Evolutionary conservation across 1,284 basidiomycete genomes (phyloP).

Genomic region (Serendipita sp.): DNA sequence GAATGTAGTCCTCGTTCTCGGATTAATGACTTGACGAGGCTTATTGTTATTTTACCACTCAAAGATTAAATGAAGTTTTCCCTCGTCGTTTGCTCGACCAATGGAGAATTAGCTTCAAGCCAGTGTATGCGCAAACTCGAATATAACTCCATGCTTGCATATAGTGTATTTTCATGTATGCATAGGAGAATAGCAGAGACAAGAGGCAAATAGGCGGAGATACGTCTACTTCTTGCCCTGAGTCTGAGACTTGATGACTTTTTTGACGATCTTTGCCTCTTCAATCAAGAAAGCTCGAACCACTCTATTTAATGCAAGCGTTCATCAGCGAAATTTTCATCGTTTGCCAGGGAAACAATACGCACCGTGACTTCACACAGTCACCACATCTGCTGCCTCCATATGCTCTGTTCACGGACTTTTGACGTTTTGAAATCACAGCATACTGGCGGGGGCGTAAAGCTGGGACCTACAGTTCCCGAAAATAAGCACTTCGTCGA

Average conservation of each 20-base stretch:
- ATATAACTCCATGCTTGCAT: neutral
- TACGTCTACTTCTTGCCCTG: slow-evolving; percentile 21
- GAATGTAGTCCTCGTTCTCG: neutral
- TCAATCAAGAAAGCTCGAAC: slow-evolving; percentile 98
- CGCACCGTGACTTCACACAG: slow-evolving; percentile 83
- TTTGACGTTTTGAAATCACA: slow-evolving; percentile 86
- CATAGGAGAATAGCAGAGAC: neutral
- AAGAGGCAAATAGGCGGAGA: neutral
- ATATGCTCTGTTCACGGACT: slow-evolving; percentile 87
- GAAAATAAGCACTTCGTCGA: neutral
- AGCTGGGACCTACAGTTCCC: slow-evolving; percentile 56
- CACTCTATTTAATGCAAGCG: slow-evolving; percentile 41
- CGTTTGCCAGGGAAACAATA: slow-evolving; percentile 14
- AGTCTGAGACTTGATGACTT: slow-evolving; percentile 87
- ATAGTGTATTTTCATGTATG: slow-evolving; percentile 1
- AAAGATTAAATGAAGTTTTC: no score
- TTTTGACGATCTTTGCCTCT: slow-evolving; percentile 99
- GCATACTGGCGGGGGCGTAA: slow-evolving; percentile 89
- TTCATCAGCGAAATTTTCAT: neutral
- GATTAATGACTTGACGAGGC: neutral
- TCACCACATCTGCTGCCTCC: slow-evolving; percentile 89
- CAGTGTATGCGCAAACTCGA: no score
- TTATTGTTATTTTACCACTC: no score
- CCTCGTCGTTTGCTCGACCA: no score
- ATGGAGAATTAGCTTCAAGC: no score